Percentiles rank a stretch among this genome's conserved stretches.
Conservation (phyloP, 441 rosid genomes). For the Kokia cookei region DNA sequence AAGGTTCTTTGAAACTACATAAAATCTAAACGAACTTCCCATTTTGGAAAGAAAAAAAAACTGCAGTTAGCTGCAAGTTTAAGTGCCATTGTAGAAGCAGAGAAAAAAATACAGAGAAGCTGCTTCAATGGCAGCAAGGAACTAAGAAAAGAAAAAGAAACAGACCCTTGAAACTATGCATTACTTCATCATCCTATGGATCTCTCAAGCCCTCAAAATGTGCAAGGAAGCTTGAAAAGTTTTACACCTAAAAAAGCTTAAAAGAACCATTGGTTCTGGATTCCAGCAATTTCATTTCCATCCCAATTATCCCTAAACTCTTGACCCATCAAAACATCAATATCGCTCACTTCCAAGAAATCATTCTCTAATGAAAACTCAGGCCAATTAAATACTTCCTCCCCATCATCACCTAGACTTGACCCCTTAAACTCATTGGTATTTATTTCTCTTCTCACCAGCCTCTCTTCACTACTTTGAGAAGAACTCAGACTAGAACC, state of each 20-base stretch:
- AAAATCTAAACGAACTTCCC: not conserved
- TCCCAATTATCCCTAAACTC: slow-evolving; percentile 22
- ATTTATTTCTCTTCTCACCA: slow-evolving; percentile 5
- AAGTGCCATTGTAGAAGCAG: slow-evolving; percentile 1
- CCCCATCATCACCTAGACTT: not conserved
- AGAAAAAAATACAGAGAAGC: not conserved
- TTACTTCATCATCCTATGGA: not conserved
- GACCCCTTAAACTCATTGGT: slow-evolving; percentile 12
- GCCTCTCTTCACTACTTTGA: not conserved
- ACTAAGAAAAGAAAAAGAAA: not conserved
- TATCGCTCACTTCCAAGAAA: slow-evolving; percentile 27
- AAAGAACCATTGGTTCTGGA: slow-evolving; percentile 28
- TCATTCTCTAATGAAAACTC: slow-evolving; percentile 21
- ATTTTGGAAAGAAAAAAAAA: not conserved
- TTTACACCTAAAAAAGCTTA: not conserved
- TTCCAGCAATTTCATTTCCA: slow-evolving; percentile 3
- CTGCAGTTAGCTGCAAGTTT: not conserved
- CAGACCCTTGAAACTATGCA: not conserved
- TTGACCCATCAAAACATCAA: slow-evolving; percentile 24
- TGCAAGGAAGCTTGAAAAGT: not conserved
- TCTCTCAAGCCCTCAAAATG: not conserved
- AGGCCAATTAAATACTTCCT: slow-evolving; percentile 6
- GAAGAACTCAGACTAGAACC: not conserved
- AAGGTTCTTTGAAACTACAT: not conserved
- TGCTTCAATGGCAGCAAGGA: not conserved